These are phyloP conservation scores for Cynanchum wilfordii DNA, from an alignment of 257 asterid genomes.

Conservation along the genomic window DNA sequence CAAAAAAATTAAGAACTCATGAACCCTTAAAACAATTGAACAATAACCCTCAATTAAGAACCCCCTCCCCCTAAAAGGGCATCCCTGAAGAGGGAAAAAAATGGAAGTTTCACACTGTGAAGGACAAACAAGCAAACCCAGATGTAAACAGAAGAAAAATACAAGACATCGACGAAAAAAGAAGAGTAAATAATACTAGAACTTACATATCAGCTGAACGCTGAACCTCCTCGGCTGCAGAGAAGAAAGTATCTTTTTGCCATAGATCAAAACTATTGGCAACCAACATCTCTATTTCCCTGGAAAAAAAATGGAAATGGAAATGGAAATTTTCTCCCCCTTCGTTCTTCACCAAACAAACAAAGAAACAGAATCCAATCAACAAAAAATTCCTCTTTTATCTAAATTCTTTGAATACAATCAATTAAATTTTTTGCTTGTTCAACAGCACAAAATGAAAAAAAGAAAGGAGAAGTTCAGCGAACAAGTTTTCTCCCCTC, in stretches of 20 bases:
- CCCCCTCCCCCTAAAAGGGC: not conserved
- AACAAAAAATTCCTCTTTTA: slow-evolving; percentile 2
- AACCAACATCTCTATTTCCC: slow-evolving; percentile 56
- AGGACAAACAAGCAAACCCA: slow-evolving; percentile 22
- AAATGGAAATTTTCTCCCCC: not conserved
- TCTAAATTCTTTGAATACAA: not conserved
- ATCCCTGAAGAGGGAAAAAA: not conserved
- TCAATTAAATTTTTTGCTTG: not conserved
- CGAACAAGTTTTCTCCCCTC: slow-evolving; percentile 12
- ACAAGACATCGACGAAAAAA: not conserved
- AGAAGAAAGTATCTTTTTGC: slow-evolving; percentile 81
- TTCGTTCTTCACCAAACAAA: slow-evolving; percentile 13
- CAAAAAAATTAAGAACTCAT: slow-evolving; percentile 1
- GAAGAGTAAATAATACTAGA: not conserved
- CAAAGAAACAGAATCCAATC: slow-evolving; percentile 17
- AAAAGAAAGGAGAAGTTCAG: slow-evolving; percentile 2
- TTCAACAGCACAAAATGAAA: not conserved
- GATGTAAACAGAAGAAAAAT: slow-evolving; percentile 17
- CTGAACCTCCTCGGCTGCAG: slow-evolving; percentile 96
- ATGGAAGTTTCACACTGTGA: slow-evolving; percentile 9
- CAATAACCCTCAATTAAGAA: not conserved
- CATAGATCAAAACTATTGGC: slow-evolving; percentile 81
- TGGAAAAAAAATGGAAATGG: not conserved
- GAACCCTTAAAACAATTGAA: not conserved
- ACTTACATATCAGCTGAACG: slow-evolving; percentile 78